Evolutionary conservation across 345 rosid genomes (phyloP), one percentile per base, ranked within the genome.

Genomic region (Lepidium didymum): DNA sequence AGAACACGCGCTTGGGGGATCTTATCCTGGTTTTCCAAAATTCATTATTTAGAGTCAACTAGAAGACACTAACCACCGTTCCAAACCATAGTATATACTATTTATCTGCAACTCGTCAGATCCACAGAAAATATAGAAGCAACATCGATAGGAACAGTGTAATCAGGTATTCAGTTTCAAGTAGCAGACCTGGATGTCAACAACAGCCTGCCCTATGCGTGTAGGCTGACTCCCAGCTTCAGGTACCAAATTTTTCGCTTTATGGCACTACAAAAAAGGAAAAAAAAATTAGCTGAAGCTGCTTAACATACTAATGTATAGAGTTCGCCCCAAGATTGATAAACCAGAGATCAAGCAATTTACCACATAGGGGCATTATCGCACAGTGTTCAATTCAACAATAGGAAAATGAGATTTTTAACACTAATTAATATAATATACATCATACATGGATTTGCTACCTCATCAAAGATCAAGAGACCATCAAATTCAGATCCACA

Each of bases 221-320:
- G 99, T 90, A 50, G 99, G 96, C 82, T 94, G 97, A 81, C 96
- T 88, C 72, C 99, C 99, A 79, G 99, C 87, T 82, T 94, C 99
- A 75, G 99, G 99, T 53, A 94, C 85, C 84, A 94, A 83, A 81
- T 94, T 94, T 78, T 94, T 94, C 11, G 99, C 99, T 86, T 94
- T 94, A 73, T 94, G 99, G 78, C 99, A 94, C 98, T 93, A 64
- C 69, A 73, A 64, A 78, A 87, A 74, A 69, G 64, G 77, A 47
- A 12, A 14, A 42, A 54, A 71, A 69, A 37, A n/a, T 64, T 69
- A 74, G 71, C 58, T 59, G 70, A 73, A 79, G 44, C 44, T 69
- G 69, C 60, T 62, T 43, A 72, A 61, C 15, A 59, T 67, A 71
- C 74, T 57, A 73, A 47, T 19, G 42, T 18, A 25, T n/a, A 11